Evolutionary conservation across 2,329 filamentous ascomycete species (phyloP), one percentile per base, ranked within the genome.

Genomic region (Sporothrix brasiliensis): DNA sequence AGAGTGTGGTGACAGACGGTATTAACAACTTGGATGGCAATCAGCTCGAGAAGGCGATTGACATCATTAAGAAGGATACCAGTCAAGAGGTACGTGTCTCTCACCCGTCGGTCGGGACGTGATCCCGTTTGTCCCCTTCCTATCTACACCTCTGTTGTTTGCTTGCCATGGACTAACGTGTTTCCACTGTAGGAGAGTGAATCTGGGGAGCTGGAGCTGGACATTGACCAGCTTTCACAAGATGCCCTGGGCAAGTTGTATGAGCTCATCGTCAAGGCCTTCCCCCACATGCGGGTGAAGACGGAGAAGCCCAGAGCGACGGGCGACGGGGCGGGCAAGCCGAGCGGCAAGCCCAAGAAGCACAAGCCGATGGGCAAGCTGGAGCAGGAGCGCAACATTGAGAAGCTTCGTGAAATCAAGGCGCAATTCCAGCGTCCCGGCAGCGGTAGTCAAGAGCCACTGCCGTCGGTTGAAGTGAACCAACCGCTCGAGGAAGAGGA

Each of bases 61-160:
- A 91, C 72, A 94, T 98, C 73, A 98, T 99, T 77, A 93, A 96
- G 79, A 88, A 88, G 74, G 94, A 97, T 74, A 97, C 82, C 80
- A 92, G 83, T 82, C 92, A 81, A 84, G 91, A 84, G 84, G 95
- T 82, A 19, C 19, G 27, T 79, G 78, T 79, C 76, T 71, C 60
- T 7, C 10, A 27, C 60, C 61, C 13, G 14, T 14, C 6, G 52
- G 14, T 14, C 6, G 52, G 44, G 44, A 19, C 44, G 3, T 49
- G 4, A 49, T 54, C 63, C 63, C 13, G 19, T 47, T 49, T 30
- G 34, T 34, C 5, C 34, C 34, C 6, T 34, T 34, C 6, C 1
- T 34, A 34, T 34, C 34, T 34, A 34, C 1, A 5, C 21, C 3
- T 21, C 4, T 7, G 11, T 14, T 47, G 2, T 39, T 5, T 3